These are phyloP conservation scores for Ophiostoma triangulosporum DNA, from an alignment of 2,329 filamentous ascomycete genomes.

Conservation along the genomic window DNA sequence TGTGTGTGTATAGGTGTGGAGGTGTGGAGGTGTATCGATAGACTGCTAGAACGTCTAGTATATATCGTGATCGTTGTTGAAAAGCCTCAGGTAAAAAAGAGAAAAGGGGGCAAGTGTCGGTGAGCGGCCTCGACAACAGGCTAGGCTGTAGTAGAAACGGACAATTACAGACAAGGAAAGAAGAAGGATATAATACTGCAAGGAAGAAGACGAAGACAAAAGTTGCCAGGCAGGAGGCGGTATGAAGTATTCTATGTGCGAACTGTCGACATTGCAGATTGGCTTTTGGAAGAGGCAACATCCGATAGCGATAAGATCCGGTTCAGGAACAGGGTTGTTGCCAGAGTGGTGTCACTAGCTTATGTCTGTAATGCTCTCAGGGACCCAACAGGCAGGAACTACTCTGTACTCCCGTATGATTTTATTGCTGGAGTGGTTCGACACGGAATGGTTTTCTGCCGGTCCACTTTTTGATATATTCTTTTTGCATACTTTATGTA, in stretches of 20 bases:
- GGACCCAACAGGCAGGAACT: not conserved
- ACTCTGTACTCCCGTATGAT: not conserved
- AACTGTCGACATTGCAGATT: not conserved
- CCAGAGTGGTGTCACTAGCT: not conserved
- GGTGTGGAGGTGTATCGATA: not conserved
- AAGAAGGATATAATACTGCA: not conserved
- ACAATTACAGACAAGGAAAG: not conserved
- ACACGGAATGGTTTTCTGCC: slow-evolving; percentile 10
- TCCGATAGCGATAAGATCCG: slow-evolving; percentile 9
- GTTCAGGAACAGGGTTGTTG: slow-evolving; percentile 7
- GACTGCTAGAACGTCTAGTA: too few relatives aligned
- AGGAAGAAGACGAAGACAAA: not conserved
- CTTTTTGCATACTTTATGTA: too few relatives aligned
- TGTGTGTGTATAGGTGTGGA: not conserved
- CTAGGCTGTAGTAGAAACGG: not conserved
- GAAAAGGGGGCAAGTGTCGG: not conserved
- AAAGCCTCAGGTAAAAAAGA: not conserved
- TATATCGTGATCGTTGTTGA: not conserved
- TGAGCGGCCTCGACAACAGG: not conserved
- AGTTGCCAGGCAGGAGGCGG: not conserved
- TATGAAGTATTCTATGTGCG: not conserved
- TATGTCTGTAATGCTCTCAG: not conserved
- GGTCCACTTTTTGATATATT: slow-evolving; percentile 1
- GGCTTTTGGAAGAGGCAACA: not conserved
- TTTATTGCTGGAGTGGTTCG: slow-evolving; percentile 5